Conservation (phyloP, 768 basidiomycete species). For the Lyophyllum decastes region DNA sequence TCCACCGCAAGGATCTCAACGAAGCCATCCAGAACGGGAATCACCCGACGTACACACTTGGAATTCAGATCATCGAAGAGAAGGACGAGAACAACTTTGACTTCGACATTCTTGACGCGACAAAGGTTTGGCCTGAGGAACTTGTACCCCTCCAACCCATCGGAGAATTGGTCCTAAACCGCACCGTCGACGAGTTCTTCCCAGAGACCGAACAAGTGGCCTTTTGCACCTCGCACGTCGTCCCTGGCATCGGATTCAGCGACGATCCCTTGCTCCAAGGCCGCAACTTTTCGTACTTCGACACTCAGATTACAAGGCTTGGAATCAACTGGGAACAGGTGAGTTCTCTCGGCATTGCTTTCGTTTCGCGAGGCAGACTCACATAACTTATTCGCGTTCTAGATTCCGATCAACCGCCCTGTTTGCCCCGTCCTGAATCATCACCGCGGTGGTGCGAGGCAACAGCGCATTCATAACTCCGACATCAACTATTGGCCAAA, state of each 20-base stretch:
- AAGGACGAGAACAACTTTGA: conserved; percentile 79
- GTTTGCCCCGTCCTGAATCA: conserved; percentile 75
- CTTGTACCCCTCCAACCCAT: conserved; percentile 75
- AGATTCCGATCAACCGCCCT: conserved; percentile 84
- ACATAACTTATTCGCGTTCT: neutral
- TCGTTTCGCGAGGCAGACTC: neutral
- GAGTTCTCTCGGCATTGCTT: conserved; percentile 1
- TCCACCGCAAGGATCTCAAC: conserved; percentile 82
- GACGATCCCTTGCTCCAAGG: conserved; percentile 83
- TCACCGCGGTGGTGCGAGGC: conserved; percentile 61
- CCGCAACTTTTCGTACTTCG: conserved; percentile 85
- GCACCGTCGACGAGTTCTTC: conserved; percentile 75
- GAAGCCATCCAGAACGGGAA: conserved; percentile 78
- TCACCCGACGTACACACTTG: conserved; percentile 78
- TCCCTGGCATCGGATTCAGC: conserved; percentile 70
- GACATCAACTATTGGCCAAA: conserved; percentile 85
- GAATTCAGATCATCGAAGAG: conserved; percentile 72
- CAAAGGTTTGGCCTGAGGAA: conserved; percentile 86
- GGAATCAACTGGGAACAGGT: conserved; percentile 81
- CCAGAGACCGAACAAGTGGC: conserved; percentile 88
- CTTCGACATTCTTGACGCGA: conserved; percentile 86
- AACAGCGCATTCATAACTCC: conserved; percentile 59
- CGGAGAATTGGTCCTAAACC: conserved; percentile 71
- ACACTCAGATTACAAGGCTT: conserved; percentile 80
- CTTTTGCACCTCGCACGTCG: conserved; percentile 77